Evolutionary conservation across 2,329 filamentous ascomycete species (phyloP).

Genomic region (Arthrobotrys entomopaga): DNA sequence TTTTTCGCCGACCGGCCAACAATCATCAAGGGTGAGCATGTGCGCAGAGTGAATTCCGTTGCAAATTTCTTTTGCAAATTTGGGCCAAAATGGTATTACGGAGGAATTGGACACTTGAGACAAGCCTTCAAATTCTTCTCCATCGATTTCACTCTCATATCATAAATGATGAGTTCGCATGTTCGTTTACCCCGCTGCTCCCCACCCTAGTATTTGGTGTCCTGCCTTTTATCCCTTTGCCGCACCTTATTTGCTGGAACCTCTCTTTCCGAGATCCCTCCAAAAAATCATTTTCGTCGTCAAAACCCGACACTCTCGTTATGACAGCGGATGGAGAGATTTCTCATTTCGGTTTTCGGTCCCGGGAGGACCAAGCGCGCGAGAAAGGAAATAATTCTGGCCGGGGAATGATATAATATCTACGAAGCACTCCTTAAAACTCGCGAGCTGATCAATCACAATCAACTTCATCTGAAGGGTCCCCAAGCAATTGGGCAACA

Average conservation of each 20-base stretch:
- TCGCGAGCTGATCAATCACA: background rate
- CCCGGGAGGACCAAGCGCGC: constrained; percentile 46
- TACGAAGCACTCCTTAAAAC: constrained; percentile 7
- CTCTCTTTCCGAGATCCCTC: constrained; percentile 13
- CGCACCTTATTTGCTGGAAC: constrained; percentile 41
- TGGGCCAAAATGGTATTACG: too few relatives aligned
- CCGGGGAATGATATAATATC: background rate
- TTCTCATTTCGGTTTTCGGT: constrained; percentile 51
- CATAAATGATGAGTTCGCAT: background rate
- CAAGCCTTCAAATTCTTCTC: background rate
- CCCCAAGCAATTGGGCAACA: background rate
- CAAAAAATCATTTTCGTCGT: background rate
- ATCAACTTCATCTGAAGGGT: background rate
- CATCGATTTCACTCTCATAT: background rate
- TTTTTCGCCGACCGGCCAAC: too few relatives aligned
- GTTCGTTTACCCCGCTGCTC: background rate
- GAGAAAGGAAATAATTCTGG: background rate
- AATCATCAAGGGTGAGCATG: too few relatives aligned
- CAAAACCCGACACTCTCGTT: background rate
- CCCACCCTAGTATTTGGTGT: background rate
- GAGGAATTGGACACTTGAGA: too few relatives aligned
- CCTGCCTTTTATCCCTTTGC: constrained; percentile 28
- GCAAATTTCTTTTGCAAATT: too few relatives aligned
- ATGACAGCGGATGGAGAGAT: constrained; percentile 50
- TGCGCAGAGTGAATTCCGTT: too few relatives aligned